Conservation (phyloP, 331 rosid species). For the Pyrus hybrid region DNA sequence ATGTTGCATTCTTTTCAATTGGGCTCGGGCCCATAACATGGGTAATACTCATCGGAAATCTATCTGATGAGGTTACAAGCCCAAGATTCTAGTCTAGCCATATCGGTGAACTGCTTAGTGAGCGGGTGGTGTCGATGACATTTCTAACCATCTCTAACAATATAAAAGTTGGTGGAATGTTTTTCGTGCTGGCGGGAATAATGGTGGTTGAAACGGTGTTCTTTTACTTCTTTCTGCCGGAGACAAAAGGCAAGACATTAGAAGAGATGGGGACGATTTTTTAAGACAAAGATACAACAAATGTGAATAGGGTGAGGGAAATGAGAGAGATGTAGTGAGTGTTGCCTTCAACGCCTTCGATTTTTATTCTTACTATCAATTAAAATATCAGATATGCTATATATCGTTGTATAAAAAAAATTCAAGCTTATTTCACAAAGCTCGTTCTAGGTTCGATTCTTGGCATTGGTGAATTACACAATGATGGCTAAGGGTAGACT, state of each 20-base stretch:
- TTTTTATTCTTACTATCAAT: too few relatives aligned
- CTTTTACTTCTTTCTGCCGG: conserved; percentile 43
- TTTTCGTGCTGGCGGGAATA: conserved; percentile 43
- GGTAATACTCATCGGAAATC: conserved; percentile 78
- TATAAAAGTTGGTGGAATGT: conserved; percentile 63
- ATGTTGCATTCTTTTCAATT: conserved; percentile 66
- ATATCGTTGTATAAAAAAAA: too few relatives aligned
- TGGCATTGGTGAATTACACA: too few relatives aligned
- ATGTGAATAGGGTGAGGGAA: neutral
- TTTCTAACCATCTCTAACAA: conserved; percentile 45
- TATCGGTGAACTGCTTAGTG: conserved; percentile 64
- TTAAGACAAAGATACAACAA: neutral
- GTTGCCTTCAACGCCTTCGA: neutral
- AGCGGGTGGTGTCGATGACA: conserved; percentile 68
- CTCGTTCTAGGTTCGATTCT: too few relatives aligned
- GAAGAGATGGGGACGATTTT: conserved; percentile 28
- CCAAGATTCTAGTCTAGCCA: conserved; percentile 56
- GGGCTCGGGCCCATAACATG: conserved; percentile 85
- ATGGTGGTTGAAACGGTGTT: conserved; percentile 34
- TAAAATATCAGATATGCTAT: too few relatives aligned
- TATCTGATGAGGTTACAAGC: conserved; percentile 65
- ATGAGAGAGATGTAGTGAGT: neutral
- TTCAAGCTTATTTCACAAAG: too few relatives aligned
- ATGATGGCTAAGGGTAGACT: too few relatives aligned
- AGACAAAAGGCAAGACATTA: conserved; percentile 35